Base-by-base conservation (phyloP, 495 filamentous ascomycete genomes). In the Aspergillus nidulans region DNA sequence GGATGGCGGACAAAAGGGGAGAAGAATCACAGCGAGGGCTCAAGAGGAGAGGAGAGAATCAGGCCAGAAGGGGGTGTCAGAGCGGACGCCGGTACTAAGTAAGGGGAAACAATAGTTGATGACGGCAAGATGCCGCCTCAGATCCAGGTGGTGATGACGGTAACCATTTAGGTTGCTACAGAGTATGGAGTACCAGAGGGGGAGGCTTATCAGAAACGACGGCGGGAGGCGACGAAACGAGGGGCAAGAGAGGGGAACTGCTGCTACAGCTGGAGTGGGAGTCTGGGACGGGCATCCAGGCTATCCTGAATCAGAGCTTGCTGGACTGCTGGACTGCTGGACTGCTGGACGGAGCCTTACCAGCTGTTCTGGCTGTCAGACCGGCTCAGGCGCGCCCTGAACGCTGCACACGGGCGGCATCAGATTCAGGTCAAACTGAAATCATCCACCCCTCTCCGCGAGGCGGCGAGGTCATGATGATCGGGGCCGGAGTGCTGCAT, bases 171-270 rank as follows among this genome's bases (percentile, higher is more conserved):
- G 53, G 47, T 45, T 39, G 34, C 23, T 23, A n/a, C n/a, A n/a
- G 25, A 36, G 34, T 16, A 47, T 43, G 41, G 21, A 32, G 26
- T 16, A 23, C 41, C 25, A 28, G 43, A 26, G 40, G 43, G 44
- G 46, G 58, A 64, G 59, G 59, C 62, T 62, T 61, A 65, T 65
- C 62, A 56, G 62, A 62, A 62, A 62, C 59, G 52, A 61, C 58
- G 63, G 63, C 41, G 24, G 49, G 55, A 53, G 55, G 57, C 39
- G 20, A 61, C 32, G 32, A 15, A 59, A 58, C 56, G 58, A 63
- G 56, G 64, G 61, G 56, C 56, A 63, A 58, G 55, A 52, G 42
- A 34, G 44, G 25, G 46, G 51, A 60, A 43, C 34, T 20, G 16
- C 28, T 21, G 47, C 41, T n/a, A n/a, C n/a, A n/a, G n/a, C n/a